These are phyloP conservation scores for Austroboletus novae-zelandiae DNA, from an alignment of 1,284 basidiomycete species.

Conservation along the genomic window DNA sequence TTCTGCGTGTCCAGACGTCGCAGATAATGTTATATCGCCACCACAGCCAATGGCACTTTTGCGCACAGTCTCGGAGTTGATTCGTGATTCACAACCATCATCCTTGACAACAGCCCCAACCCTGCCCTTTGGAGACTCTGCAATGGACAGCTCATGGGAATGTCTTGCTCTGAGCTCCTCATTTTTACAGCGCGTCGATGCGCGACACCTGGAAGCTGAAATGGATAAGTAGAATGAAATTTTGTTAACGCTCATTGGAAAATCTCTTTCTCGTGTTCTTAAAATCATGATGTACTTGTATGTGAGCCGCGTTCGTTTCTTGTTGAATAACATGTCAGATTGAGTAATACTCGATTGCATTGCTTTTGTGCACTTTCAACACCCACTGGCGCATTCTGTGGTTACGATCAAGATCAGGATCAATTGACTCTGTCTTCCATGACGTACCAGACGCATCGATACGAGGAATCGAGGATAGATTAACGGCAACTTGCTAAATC, in stretches of 20 bases:
- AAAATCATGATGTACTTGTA: background rate
- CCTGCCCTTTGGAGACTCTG: constrained; percentile 1
- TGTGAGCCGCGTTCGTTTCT: background rate
- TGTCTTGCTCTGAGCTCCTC: constrained; percentile 17
- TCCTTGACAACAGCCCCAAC: background rate
- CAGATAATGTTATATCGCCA: constrained; percentile 2
- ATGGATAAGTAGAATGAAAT: background rate
- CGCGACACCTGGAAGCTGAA: background rate
- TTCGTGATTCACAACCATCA: constrained; percentile 9
- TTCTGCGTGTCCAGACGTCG: constrained; percentile 10
- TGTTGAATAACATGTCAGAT: background rate
- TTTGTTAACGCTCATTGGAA: background rate
- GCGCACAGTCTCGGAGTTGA: constrained; percentile 26
- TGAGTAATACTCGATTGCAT: background rate
- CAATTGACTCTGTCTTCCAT: too few relatives aligned
- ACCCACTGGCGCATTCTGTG: too few relatives aligned
- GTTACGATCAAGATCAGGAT: too few relatives aligned
- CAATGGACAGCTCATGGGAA: constrained; percentile 20
- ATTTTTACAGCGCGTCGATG: constrained; percentile 12
- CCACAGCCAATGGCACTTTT: constrained; percentile 22
- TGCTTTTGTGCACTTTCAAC: too few relatives aligned
- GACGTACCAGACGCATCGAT: too few relatives aligned
- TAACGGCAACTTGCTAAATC: too few relatives aligned
- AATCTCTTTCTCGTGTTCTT: background rate
- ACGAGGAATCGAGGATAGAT: too few relatives aligned